phyloP scores from a whole-genome alignment of 2,329 filamentous ascomycete genomes.

The Fusarium napiforme region DNA sequence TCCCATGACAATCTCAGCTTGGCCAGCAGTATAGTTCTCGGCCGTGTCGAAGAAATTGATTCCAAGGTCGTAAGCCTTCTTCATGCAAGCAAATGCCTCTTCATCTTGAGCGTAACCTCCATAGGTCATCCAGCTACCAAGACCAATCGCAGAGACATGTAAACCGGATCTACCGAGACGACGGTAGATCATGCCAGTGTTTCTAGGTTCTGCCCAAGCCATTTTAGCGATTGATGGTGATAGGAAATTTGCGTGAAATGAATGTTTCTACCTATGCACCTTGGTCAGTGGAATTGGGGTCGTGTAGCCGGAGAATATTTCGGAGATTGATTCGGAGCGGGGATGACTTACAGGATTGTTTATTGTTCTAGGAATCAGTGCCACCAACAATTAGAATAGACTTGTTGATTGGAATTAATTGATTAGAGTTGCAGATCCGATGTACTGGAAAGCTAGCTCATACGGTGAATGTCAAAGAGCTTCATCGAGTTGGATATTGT shows the following conservation, averaged over 20 bases:
- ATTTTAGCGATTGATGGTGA: conserved; percentile 42
- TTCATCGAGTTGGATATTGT: too few species aligned
- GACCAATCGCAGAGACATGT: conserved; percentile 73
- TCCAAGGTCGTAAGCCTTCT: conserved; percentile 68
- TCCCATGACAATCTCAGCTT: conserved; percentile 73
- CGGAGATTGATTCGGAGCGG: conserved; percentile 45
- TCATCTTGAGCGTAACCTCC: conserved; percentile 73
- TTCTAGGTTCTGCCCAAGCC: conserved; percentile 57
- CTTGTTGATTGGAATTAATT: not conserved
- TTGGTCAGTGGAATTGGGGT: not conserved
- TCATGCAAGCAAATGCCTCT: conserved; percentile 69
- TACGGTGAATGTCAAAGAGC: not conserved
- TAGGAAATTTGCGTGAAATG: not conserved
- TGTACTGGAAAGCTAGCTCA: not conserved
- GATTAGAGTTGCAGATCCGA: not conserved
- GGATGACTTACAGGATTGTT: conserved; percentile 11
- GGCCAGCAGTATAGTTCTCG: conserved; percentile 68
- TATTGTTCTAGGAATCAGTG: not conserved
- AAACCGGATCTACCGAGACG: conserved; percentile 65
- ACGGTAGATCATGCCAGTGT: conserved; percentile 58
- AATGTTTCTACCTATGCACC: not conserved
- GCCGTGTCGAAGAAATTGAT: conserved; percentile 74
- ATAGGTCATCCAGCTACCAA: conserved; percentile 75
- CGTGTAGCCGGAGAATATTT: conserved; percentile 14
- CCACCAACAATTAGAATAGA: too few species aligned